phyloP scores from a whole-genome alignment of 306 rosid species.

The Rubus idaeus region DNA sequence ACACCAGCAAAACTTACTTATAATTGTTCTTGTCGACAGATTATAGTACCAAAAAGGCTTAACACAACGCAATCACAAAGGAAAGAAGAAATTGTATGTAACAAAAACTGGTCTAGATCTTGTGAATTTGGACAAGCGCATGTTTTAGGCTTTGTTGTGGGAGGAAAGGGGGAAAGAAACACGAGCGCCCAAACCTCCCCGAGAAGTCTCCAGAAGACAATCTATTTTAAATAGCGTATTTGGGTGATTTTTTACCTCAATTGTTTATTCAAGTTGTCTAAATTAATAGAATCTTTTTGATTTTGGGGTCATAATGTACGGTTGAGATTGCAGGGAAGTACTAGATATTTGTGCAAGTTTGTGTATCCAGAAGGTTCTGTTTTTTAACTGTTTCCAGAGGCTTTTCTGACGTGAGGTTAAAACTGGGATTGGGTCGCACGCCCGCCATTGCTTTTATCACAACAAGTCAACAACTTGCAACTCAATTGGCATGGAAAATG shows the following conservation, averaged over 20 bases:
- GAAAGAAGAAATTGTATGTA: background rate
- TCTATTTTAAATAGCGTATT: constrained; percentile 37
- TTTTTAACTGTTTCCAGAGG: constrained; percentile 27
- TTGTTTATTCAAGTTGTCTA: background rate
- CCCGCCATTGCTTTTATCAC: background rate
- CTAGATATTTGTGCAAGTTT: constrained; percentile 52
- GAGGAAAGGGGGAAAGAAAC: background rate
- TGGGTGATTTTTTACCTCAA: background rate
- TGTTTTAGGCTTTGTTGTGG: constrained; percentile 25
- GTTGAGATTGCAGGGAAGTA: constrained; percentile 50
- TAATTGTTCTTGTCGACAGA: constrained; percentile 49
- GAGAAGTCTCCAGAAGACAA: constrained; percentile 58
- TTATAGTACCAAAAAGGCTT: constrained; percentile 26
- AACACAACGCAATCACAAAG: constrained; percentile 10
- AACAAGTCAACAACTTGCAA: background rate
- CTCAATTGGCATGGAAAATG: background rate
- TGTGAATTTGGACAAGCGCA: constrained; percentile 35
- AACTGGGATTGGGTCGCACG: background rate
- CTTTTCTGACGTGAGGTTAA: constrained; percentile 1
- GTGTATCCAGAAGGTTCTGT: constrained; percentile 87
- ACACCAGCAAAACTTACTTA: background rate
- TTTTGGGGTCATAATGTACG: constrained; percentile 32
- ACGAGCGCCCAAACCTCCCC: background rate
- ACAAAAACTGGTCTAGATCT: constrained; percentile 31
- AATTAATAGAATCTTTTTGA: constrained; percentile 3